phyloP scores from a whole-genome alignment of 140 eudicot genomes.

The Oenanthe javanica region DNA sequence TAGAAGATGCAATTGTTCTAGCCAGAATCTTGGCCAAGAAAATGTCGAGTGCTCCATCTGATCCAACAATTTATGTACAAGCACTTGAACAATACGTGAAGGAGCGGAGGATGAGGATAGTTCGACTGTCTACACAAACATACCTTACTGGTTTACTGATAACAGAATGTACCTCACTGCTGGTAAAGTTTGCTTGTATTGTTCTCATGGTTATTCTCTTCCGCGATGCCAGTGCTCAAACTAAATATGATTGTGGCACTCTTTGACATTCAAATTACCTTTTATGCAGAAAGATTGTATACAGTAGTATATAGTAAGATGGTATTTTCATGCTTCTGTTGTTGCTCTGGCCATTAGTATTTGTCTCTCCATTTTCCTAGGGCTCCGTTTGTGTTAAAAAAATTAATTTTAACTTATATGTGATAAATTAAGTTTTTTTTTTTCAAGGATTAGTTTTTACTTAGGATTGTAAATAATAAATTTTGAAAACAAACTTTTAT shows the following conservation, averaged over 20 bases:
- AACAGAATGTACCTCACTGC: constrained; percentile 18
- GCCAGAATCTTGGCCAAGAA: constrained; percentile 38
- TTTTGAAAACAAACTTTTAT: no score
- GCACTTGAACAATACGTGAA: constrained; percentile 37
- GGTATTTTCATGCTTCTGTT: background rate
- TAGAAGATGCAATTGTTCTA: constrained; percentile 61
- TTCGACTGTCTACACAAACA: constrained; percentile 36
- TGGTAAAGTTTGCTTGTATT: constrained; percentile 20
- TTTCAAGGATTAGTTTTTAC: no score
- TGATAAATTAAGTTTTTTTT: no score
- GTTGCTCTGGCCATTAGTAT: background rate
- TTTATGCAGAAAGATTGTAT: background rate
- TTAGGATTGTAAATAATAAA: no score
- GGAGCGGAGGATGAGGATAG: constrained; percentile 40
- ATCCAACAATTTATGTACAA: constrained; percentile 16
- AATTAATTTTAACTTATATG: no score
- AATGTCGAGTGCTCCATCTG: background rate
- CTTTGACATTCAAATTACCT: constrained; percentile 21
- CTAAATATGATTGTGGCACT: constrained; percentile 43
- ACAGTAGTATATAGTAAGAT: background rate
- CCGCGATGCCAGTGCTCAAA: constrained; percentile 16
- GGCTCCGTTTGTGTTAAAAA: no score
- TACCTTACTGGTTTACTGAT: constrained; percentile 37
- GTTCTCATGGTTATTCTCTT: constrained; percentile 26
- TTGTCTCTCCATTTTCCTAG: no score